Evolutionary conservation across 192 early-diverging fungal species (phyloP).

Genomic region (Mortierella alpina): DNA sequence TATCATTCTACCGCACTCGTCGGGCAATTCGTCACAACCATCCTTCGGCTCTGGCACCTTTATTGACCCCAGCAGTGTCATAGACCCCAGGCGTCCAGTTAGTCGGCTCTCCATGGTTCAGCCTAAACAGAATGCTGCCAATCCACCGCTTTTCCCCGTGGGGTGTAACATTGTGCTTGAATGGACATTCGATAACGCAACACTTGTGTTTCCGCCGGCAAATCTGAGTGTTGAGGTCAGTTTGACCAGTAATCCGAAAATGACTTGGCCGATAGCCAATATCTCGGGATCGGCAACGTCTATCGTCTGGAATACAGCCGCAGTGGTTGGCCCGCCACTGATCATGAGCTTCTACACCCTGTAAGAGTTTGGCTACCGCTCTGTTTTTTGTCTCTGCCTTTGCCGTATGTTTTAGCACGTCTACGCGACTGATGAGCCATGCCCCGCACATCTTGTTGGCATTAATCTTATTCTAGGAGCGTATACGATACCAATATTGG

Average conservation of each 20-base stretch:
- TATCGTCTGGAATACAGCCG: conserved; percentile 25
- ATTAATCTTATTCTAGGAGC: conserved; percentile 10
- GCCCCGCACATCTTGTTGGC: too few relatives aligned
- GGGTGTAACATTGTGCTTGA: conserved; percentile 36
- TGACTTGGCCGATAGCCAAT: conserved; percentile 34
- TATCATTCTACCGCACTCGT: too few relatives aligned
- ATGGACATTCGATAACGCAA: conserved; percentile 37
- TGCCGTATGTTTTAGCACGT: neutral
- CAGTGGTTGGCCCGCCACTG: neutral
- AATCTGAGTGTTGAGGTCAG: conserved; percentile 29
- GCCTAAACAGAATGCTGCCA: conserved; percentile 36
- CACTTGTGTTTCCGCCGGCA: conserved; percentile 16
- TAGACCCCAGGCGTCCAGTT: conserved; percentile 23
- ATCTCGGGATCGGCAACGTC: conserved; percentile 26
- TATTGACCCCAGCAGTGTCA: conserved; percentile 23
- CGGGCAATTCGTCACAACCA: neutral
- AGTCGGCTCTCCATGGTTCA: conserved; percentile 36
- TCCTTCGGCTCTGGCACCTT: conserved; percentile 5
- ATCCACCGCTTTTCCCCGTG: conserved; percentile 36
- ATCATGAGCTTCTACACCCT: conserved; percentile 45
- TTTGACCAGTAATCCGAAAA: conserved; percentile 18
- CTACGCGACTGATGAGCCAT: neutral
- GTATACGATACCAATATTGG: conserved; percentile 39
- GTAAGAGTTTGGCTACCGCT: conserved; percentile 6
- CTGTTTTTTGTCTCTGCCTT: neutral